Base-by-base conservation (phyloP, 805 yeast genomes). In the Cyberlindnera samutprakarnensis region DNA sequence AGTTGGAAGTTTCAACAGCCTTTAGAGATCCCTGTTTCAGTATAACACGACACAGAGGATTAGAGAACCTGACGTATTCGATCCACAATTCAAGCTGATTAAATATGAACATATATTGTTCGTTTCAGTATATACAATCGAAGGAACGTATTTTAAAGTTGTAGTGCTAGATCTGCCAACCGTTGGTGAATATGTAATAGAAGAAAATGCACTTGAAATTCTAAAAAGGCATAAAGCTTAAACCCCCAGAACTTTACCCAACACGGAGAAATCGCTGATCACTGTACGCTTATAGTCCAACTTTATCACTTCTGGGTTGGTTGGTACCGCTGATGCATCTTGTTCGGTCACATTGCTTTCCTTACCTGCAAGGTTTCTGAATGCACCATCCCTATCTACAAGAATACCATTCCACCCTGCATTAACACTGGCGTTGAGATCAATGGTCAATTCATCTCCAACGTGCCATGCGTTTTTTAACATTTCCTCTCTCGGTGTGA, bases 391-490 rank as follows among this genome's bases (percentile, higher is more conserved):
- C 43, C 83, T 59, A 45, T 76, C 81, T 4, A 77, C 34, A 16
- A 71, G 53, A 1, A 80, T 56, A 5, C 79, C 75, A 32, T 71
- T 73, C 73, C 85, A 71, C 0, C 87, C 87, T 1, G 78, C 65
- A 17, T 53, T 50, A 13, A 58, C 50, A 0, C 78, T 62, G 3
- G 76, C 80, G 11, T 58, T 45, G 34, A 70, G 59, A 48, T 80
- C 90, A 31, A 72, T 71, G 7, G 54, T 54, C 23, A 62, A 51
- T 41, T 70, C 74, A 47, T 80, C 88, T 1, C 90, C 90, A 29
- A 78, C 56, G 49, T 80, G 90, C 83, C 82, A 78, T 4, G 62
- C 51, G 10, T 44, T 39, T 8, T 35, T 30, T 19, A 47, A 37
- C 31, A 56, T 35, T 11, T 47, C 42, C 12, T 44, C 39, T n/a